Conservation (phyloP, 2,329 filamentous ascomycete genomes). For the Penicillium verrucosum region DNA sequence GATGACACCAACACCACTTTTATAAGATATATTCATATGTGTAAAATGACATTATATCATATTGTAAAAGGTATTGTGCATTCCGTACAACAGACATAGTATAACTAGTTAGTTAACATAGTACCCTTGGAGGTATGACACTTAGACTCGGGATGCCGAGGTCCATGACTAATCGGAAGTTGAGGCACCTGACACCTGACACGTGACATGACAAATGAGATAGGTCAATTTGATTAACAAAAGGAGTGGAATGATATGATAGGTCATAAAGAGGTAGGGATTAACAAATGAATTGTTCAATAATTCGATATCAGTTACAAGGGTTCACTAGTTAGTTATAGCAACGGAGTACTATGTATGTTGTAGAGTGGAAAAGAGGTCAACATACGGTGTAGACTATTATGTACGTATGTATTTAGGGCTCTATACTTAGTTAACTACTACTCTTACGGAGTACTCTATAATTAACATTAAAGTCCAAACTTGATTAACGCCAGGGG, state of each 20-base stretch:
- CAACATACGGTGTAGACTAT: neutral
- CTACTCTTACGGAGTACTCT: neutral
- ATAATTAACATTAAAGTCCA: conserved; percentile 8
- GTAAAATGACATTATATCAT: neutral
- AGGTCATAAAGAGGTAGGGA: neutral
- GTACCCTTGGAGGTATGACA: neutral
- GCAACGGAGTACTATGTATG: neutral
- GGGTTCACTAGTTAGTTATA: conserved; percentile 1
- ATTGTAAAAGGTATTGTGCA: neutral
- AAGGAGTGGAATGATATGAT: neutral
- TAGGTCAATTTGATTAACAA: neutral
- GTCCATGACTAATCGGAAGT: neutral
- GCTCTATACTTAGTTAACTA: neutral
- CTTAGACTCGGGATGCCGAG: neutral
- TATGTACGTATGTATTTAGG: neutral
- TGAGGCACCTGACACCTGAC: neutral
- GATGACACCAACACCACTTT: neutral
- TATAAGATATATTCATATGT: neutral
- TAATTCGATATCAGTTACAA: neutral
- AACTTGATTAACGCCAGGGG: conserved; percentile 6
- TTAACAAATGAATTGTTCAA: neutral
- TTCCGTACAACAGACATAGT: too few species aligned
- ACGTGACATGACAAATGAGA: neutral
- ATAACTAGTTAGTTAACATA: too few species aligned
- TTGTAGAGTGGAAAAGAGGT: neutral